A percentile compares a stretch with the other conserved stretches of the same genome.
Evolutionary conservation across 139 green algal species (phyloP).

Genomic region (Chlorella sp.): DNA sequence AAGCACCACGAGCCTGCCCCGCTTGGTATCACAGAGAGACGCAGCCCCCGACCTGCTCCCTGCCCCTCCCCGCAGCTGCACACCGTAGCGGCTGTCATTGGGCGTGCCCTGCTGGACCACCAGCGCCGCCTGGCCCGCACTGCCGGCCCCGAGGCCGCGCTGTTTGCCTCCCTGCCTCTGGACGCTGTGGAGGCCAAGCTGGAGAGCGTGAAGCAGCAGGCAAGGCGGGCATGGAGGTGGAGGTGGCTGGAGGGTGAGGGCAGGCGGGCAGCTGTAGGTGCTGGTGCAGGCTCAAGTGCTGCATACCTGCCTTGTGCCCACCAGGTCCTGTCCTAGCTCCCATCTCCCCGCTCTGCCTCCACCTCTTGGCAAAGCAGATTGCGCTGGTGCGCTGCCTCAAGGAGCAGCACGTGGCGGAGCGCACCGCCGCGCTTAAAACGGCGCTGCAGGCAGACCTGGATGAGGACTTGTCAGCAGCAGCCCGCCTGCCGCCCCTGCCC

Average conservation of each 20-base stretch:
- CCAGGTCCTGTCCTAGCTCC: background rate
- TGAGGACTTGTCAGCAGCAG: background rate
- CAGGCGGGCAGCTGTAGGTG: background rate
- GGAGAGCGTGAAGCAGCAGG: conserved; percentile 33
- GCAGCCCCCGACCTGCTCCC: too few species aligned
- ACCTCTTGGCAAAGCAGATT: conserved; percentile 36
- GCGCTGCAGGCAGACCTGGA: conserved; percentile 33
- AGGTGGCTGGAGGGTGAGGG: background rate
- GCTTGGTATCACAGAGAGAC: too few species aligned
- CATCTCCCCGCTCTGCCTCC: too few species aligned
- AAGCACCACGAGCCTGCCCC: too few species aligned
- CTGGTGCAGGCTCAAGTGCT: too few species aligned
- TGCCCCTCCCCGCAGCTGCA: conserved; percentile 11
- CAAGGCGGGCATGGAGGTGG: background rate
- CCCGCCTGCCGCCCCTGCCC: background rate
- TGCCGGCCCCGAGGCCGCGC: background rate
- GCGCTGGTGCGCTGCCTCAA: conserved; percentile 16
- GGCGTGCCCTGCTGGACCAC: conserved; percentile 13
- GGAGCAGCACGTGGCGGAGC: conserved; percentile 27
- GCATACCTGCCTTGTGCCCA: background rate
- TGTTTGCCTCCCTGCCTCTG: conserved; percentile 10
- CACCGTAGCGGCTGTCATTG: background rate
- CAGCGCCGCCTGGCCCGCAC: background rate
- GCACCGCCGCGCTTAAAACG: background rate
- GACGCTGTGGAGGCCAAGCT: conserved; percentile 37